Evolutionary conservation across 306 rosid species (phyloP).

Genomic region (barrel medic (Medicago truncatula)): MtrunA17r5.0-ANR NC_053042.1:3522501-3523000

Average conservation of each 20-base stretch:
- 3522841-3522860: conserved; percentile 86
- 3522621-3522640: conserved; percentile 18
- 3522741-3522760: conserved; percentile 99
- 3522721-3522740: conserved; percentile 71
- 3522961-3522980: conserved; percentile 29
- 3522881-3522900: conserved; percentile 95
- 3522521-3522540: conserved; percentile 95
- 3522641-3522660: background rate
- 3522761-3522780: conserved; percentile 96
- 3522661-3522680: background rate
- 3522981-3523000: conserved; percentile 20
- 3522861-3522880: conserved; percentile 99
- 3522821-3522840: conserved; percentile 84
- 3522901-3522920: conserved; percentile 99
- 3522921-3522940: conserved; percentile 99
- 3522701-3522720: background rate
- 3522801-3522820: conserved; percentile 90
- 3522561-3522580: conserved; percentile 93
- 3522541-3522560: conserved; percentile 95
- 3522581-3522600: conserved; percentile 97
- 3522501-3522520: conserved; percentile 81
- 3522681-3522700: background rate
- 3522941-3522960: conserved; percentile 49
- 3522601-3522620: conserved; percentile 54
- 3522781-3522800: conserved; percentile 98